Base-by-base conservation (phyloP, 1,139 yeast species). In the Diutina ranongensis region DNA sequence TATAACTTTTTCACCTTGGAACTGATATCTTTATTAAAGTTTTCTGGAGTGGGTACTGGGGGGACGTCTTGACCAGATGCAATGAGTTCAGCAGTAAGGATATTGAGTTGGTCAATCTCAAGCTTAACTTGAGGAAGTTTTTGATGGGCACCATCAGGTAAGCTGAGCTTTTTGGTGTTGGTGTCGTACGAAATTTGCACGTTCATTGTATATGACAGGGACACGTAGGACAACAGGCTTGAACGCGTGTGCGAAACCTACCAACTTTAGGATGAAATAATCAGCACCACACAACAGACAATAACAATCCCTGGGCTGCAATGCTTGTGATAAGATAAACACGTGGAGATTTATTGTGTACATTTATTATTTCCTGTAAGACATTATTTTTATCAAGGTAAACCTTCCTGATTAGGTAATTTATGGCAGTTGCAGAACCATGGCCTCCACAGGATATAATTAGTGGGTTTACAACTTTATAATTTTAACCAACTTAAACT, bases 1-100 rank as follows among this genome's bases (percentile, higher is more conserved):
- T 82, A 82, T 58, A 88, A 67, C 56, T 84, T 84, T 53, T 77
- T 78, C 46, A 86, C 77, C 75, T 85, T 74, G 50, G 74, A 74
- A 16, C 82, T 70, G 51, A 84, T 61, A 50, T 77, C 78, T 50
- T 78, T 76, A 54, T 75, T 73, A 63, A 71, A 76, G 22, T 60
- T 61, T 45, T 76, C 78, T 18, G 64, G 63, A 0, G 73, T 56
- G n/a, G 81, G 78, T 18, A 76, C 72, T 9, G 94, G 87, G 34
- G 85, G 85, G 12, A 85, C 78, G 46, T 84, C 92, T 22, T 76
- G 67, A 40, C 79, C 80, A 46, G 72, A 63, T 40, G 72, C 72
- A 36, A 83, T 72, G 47, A 84, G 61, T 52, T 83, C 84, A 35
- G 72, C 62, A 18, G 80, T 68, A 47, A 87, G 62, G 16, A 72